A percentile compares a stretch with the other conserved stretches of the same genome.
Conservation (phyloP, 169 alveolate species). For the Neospora caninum region DNA sequence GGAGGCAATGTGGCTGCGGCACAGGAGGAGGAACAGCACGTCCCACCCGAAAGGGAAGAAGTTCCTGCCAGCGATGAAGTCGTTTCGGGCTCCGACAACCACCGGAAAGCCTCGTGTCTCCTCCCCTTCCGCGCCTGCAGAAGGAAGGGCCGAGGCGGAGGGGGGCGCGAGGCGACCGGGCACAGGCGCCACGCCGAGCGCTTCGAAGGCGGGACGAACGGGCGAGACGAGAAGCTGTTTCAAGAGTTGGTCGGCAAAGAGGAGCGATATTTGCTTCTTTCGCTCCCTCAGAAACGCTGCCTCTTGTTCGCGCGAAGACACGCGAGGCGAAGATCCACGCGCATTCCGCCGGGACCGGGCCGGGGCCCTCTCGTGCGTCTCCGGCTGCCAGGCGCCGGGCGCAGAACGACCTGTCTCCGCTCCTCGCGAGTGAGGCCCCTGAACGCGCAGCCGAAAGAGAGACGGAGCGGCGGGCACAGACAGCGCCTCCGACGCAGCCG, state of each 20-base stretch:
- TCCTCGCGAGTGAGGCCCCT: too few species aligned
- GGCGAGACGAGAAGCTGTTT: not conserved
- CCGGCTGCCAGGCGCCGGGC: not conserved
- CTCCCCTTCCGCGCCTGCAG: not conserved
- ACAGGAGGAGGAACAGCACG: slow-evolving; percentile 46
- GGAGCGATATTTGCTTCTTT: not conserved
- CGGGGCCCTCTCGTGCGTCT: not conserved
- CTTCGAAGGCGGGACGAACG: not conserved
- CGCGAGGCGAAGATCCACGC: not conserved
- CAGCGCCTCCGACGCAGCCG: too few species aligned
- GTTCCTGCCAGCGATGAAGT: slow-evolving; percentile 29
- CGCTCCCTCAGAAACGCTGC: not conserved
- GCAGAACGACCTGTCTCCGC: not conserved
- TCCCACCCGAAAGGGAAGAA: slow-evolving; percentile 68
- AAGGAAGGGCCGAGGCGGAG: not conserved
- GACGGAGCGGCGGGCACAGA: too few species aligned
- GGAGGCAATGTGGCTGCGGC: slow-evolving; percentile 10
- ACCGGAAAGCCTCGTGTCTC: not conserved
- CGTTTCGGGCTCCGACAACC: not conserved
- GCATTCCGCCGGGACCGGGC: too few species aligned
- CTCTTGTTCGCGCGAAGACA: not conserved
- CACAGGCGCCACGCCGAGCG: not conserved
- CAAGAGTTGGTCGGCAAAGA: not conserved
- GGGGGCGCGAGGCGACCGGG: not conserved
- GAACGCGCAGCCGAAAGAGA: too few species aligned